Conservation (phyloP, 805 yeast genomes). For the Kodamaea leandrae region DNA sequence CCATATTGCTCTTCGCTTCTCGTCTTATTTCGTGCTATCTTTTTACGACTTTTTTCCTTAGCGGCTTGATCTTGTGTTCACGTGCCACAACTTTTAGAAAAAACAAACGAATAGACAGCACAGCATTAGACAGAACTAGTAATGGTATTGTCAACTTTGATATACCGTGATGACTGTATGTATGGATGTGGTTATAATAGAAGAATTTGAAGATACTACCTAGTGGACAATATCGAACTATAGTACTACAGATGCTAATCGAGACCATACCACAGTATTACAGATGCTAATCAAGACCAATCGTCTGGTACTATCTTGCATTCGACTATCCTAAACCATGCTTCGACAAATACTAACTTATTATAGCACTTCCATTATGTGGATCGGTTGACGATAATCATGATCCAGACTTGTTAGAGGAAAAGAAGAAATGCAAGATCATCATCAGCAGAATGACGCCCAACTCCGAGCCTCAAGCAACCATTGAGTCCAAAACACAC, state of each 20-base stretch:
- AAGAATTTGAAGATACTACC: too few species aligned
- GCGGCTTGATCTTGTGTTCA: neutral
- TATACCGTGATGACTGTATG: conserved; percentile 63
- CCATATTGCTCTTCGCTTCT: conserved; percentile 40
- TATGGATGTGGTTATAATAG: too few species aligned
- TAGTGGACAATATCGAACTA: too few species aligned
- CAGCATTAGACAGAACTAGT: neutral
- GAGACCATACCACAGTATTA: too few species aligned
- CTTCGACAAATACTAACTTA: neutral
- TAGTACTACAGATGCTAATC: too few species aligned
- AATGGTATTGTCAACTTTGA: conserved; percentile 67
- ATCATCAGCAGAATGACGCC: conserved; percentile 73
- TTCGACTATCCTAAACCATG: too few species aligned
- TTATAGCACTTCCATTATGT: conserved; percentile 80
- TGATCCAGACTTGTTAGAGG: conserved; percentile 60
- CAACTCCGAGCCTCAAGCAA: conserved; percentile 78
- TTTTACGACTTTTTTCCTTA: neutral
- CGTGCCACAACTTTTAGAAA: neutral
- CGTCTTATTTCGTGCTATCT: neutral
- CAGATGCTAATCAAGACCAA: too few species aligned
- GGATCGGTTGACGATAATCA: conserved; percentile 83
- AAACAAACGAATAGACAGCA: conserved; percentile 6
- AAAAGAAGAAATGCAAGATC: conserved; percentile 80
- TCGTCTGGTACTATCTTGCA: too few species aligned
- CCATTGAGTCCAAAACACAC: conserved; percentile 72